Percentiles rank a stretch among this genome's conserved stretches.
Conservation (phyloP, 352 stramenopile species). For the Globisporangium emineosum region DNA sequence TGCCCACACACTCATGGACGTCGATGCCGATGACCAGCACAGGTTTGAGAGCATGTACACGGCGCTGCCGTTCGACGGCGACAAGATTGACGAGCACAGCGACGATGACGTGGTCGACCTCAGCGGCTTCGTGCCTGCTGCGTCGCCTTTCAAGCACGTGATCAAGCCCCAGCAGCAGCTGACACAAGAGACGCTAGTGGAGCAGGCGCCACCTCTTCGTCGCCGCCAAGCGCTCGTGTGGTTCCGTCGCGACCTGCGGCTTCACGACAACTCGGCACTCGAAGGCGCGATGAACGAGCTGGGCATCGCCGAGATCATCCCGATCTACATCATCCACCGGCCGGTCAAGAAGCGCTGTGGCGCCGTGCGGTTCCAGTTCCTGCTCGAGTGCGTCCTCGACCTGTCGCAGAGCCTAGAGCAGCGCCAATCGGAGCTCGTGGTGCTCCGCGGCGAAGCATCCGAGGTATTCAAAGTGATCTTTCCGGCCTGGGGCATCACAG, state of each 20-base stretch:
- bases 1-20: background rate
- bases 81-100: background rate
- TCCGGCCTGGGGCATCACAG: conserved; percentile 56
- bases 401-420: conserved; percentile 39
- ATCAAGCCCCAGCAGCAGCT: background rate
- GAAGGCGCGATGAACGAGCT: conserved; percentile 43
- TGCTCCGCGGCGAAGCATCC: conserved; percentile 56
- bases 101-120: background rate
- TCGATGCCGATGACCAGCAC: conserved; percentile 5
- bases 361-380: conserved; percentile 83
- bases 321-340: conserved; percentile 88
- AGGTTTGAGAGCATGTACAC: background rate
- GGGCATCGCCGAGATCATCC: conserved; percentile 39
- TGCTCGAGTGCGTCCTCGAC: conserved; percentile 90
- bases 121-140: background rate
- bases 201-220: background rate
- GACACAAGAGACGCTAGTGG: background rate
- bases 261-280: conserved; percentile 96
- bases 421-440: conserved; percentile 39
- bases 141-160: background rate
- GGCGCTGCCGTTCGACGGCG: background rate
- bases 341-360: conserved; percentile 67
- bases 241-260: conserved; percentile 93
- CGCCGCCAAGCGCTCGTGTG: conserved; percentile 66
- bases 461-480: conserved; percentile 52